These are phyloP conservation scores for Colletotrichum melonis DNA, from an alignment of 2,329 filamentous ascomycete genomes.

Conservation along the genomic window DNA sequence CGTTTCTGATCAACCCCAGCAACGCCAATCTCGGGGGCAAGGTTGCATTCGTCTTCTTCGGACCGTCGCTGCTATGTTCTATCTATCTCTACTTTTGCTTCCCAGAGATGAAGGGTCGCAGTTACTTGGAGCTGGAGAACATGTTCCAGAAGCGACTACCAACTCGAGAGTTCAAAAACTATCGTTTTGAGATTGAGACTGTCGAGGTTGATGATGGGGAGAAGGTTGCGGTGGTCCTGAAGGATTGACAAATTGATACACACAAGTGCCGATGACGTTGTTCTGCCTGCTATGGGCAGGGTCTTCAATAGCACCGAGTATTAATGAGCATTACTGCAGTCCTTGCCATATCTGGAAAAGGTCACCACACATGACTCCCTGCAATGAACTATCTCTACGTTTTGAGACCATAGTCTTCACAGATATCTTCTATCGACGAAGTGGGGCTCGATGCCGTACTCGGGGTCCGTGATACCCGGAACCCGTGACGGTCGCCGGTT, in stretches of 20 bases:
- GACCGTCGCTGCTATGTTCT: slow-evolving; percentile 39
- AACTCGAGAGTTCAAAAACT: background rate
- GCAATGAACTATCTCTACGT: too few relatives aligned
- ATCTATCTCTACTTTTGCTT: slow-evolving; percentile 45
- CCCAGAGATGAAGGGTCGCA: slow-evolving; percentile 45
- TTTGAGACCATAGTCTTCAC: too few relatives aligned
- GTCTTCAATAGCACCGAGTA: too few relatives aligned
- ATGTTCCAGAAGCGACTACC: slow-evolving; percentile 33
- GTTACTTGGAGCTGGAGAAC: slow-evolving; percentile 39
- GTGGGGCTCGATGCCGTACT: too few relatives aligned
- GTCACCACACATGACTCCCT: too few relatives aligned
- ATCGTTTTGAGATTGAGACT: background rate
- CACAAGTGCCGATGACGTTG: background rate
- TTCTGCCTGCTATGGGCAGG: background rate
- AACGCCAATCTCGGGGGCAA: slow-evolving; percentile 51
- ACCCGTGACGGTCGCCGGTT: too few relatives aligned
- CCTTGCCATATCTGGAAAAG: too few relatives aligned
- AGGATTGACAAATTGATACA: background rate
- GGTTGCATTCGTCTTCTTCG: slow-evolving; percentile 53
- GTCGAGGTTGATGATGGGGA: slow-evolving; percentile 3
- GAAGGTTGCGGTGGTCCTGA: slow-evolving; percentile 10
- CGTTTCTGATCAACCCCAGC: slow-evolving; percentile 42
- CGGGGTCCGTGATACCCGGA: too few relatives aligned
- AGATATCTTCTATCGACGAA: too few relatives aligned
- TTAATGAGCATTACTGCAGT: too few relatives aligned